These are phyloP conservation scores for Leccinum pellstonianum DNA, from an alignment of 768 basidiomycete genomes.

Conservation along the genomic window DNA sequence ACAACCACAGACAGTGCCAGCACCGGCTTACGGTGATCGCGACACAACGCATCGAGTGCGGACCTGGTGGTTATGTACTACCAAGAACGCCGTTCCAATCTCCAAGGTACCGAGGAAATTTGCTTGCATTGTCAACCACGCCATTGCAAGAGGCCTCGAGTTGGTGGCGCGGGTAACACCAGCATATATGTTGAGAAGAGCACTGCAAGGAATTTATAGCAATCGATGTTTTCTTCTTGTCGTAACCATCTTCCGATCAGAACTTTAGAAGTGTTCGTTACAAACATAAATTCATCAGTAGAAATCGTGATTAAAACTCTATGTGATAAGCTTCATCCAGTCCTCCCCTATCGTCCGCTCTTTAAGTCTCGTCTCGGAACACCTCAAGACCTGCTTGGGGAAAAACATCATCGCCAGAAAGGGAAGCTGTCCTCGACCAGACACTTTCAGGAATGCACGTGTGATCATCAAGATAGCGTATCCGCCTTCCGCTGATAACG, in stretches of 20 bases:
- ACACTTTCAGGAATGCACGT: conserved; percentile 13
- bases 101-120: conserved; percentile 10
- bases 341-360: neutral
- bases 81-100: neutral
- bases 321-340: conserved; percentile 5
- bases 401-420: conserved; percentile 8
- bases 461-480: conserved; percentile 25
- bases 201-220: neutral
- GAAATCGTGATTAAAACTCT: neutral
- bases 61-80: neutral
- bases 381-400: conserved; percentile 14
- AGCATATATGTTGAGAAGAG: neutral
- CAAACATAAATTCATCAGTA: neutral
- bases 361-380: neutral
- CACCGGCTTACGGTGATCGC: neutral
- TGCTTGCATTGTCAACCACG: conserved; percentile 1
- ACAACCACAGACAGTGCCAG: neutral
- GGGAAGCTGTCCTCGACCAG: conserved; percentile 16
- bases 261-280: neutral
- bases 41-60: neutral
- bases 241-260: neutral
- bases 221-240: neutral
- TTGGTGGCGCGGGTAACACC: conserved; percentile 3
- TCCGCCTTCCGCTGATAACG: conserved; percentile 19
- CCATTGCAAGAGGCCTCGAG: neutral